Base-by-base conservation (phyloP, 2,329 filamentous ascomycete genomes). In the Diaporthe helianthi region DNA sequence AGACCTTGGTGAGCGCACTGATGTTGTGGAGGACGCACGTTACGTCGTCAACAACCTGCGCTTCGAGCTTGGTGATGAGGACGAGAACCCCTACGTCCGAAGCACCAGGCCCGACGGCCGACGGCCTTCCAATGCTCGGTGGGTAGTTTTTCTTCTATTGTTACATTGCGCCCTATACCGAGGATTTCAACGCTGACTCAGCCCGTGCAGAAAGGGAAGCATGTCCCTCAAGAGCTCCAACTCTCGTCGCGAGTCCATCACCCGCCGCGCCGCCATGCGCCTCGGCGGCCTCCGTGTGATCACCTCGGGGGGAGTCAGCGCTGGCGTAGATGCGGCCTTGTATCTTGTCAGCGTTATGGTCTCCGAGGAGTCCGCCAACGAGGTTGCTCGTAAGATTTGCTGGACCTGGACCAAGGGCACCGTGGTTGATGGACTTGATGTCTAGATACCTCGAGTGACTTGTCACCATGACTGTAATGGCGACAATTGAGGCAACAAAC, bases 1-100 rank as follows among this genome's bases (percentile, higher is more conserved):
- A 72, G 89, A 92, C 79, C 84, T 92, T 73, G 87, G 89, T 68
- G 91, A 94, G 83, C 90, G 92, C 77, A 93, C 92, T 75, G 92
- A 96, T 76, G 91, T 96, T 72, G 87, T 95, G 76, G 92, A 96
- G 77, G 90, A 93, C 73, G 86, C 86, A 76, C 87, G 93, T 76
- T 97, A 96, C 78, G 93, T 97, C 24, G 93, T 97, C 79, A 97
- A 97, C 85, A 96, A 97, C 81, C 90, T 94, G 70, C 91, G 93
- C 74, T 97, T 95, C 79, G 93, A 96, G 75, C 84, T 96, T 74
- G 91, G 91, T 71, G 89, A 94, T 76, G 89, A 92, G 76, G 92
- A 94, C 72, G 90, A 94, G 80, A 95, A 93, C 80, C 92, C 92
- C 38, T 95, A 95, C 81, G 90, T 96, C 78, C 87, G 92, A 76